A percentile compares a stretch with the other conserved stretches of the same genome.
phyloP scores from a whole-genome alignment of 345 rosid species.

The Mallotus nudiflorus region DNA sequence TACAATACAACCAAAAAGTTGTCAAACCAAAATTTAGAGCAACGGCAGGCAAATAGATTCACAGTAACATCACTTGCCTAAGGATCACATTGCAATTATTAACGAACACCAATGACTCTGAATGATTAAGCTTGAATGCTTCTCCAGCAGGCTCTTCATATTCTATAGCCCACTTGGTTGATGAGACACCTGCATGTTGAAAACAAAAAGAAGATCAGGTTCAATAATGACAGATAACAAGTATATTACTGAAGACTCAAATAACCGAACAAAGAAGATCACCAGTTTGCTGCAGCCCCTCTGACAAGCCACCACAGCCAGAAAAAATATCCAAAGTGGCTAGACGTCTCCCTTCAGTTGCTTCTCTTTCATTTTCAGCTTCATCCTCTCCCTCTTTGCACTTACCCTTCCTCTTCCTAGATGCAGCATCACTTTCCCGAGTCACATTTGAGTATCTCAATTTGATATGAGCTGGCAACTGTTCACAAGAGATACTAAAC shows the following conservation, averaged over 20 bases:
- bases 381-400: slow-evolving; percentile 51
- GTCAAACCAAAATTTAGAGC: too few species aligned
- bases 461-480: slow-evolving; percentile 62
- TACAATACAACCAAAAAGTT: slow-evolving; percentile 20
- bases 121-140: slow-evolving; percentile 75
- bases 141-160: slow-evolving; percentile 90
- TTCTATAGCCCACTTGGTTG: slow-evolving; percentile 87
- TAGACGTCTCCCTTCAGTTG: slow-evolving; percentile 34
- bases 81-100: slow-evolving; percentile 90
- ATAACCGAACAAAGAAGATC: slow-evolving; percentile 1
- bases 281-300: slow-evolving; percentile 71
- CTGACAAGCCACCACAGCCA: slow-evolving; percentile 85
- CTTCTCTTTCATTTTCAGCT: slow-evolving; percentile 35
- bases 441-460: slow-evolving; percentile 43
- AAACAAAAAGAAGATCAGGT: not conserved
- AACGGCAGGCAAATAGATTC: not conserved
- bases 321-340: slow-evolving; percentile 83
- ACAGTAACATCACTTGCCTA: slow-evolving; percentile 27
- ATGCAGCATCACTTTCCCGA: slow-evolving; percentile 42
- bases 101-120: slow-evolving; percentile 60
- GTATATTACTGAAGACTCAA: not conserved
- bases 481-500: slow-evolving; percentile 20
- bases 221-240: not conserved
- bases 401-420: slow-evolving; percentile 79
- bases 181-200: slow-evolving; percentile 51